Conservation (phyloP, 2,329 filamentous ascomycete genomes). For the Pseudogymnoascus sp. region DNA sequence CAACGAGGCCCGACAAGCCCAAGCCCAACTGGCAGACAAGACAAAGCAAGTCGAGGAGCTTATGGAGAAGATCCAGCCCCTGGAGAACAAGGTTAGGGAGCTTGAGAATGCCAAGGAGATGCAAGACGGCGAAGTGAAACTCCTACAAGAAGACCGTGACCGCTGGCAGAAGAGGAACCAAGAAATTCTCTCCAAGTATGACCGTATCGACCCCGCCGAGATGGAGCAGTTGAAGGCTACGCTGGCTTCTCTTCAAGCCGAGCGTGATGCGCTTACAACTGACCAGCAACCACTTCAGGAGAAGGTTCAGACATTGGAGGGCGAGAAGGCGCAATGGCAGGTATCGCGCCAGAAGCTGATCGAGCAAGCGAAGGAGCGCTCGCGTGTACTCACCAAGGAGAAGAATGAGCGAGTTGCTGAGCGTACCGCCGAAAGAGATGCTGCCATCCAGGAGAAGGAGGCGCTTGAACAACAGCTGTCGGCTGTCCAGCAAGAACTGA, state of each 20-base stretch:
- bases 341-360: constrained; percentile 45
- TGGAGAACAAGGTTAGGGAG: constrained; percentile 72
- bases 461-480: constrained; percentile 26
- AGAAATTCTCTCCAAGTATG: constrained; percentile 91
- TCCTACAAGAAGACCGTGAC: constrained; percentile 85
- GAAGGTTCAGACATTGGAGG: constrained; percentile 45
- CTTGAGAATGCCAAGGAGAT: constrained; percentile 72
- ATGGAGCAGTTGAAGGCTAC: constrained; percentile 81
- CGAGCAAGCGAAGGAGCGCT: constrained; percentile 56
- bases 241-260: constrained; percentile 56
- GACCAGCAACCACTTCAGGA: constrained; percentile 41
- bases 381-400: constrained; percentile 45
- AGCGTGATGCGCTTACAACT: constrained; percentile 44
- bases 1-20: constrained; percentile 73
- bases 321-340: constrained; percentile 47
- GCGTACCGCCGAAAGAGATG: constrained; percentile 27
- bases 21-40: constrained; percentile 68
- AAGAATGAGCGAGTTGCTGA: constrained; percentile 45
- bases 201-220: constrained; percentile 87
- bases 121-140: constrained; percentile 64
- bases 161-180: constrained; percentile 94
- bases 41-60: constrained; percentile 67
- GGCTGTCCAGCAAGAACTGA: constrained; percentile 40
- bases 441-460: constrained; percentile 36
- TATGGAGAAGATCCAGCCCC: constrained; percentile 65